Base-by-base conservation (phyloP, 2,329 filamentous ascomycete genomes). In the Alternaria longipes region DNA sequence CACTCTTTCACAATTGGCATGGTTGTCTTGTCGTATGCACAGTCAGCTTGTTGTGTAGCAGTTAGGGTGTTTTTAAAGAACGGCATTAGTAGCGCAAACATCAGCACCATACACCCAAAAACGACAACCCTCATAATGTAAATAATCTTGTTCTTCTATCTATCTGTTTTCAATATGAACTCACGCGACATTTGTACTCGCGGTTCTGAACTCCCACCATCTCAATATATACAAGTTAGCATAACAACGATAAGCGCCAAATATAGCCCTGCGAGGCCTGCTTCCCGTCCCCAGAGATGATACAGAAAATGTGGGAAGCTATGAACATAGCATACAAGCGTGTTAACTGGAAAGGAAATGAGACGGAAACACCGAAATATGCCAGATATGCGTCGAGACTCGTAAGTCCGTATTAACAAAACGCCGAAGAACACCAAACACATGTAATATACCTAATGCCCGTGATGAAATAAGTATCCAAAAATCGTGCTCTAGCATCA, bases 361-460 rank as follows among this genome's bases (percentile, higher is more conserved):
- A 50, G 46, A 60, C 53, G 51, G 42, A 51, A 42, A 26, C 51
- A 52, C 51, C 49, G 52, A 57, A 59, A 59, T 64, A 62, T 55
- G 55, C 61, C 53, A 59, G 58, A 62, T 41, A 58, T 58, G 54
- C 54, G 54, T 58, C 52, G 26, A 55, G 47, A 60, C 58, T 60
- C 58, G 58, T 57, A 11, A 57, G 52, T 52, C 47, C 26, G 8
- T 47, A 41, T 40, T 30, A 32, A 30, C 40, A 54, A 56, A 60
- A 51, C 57, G 50, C 55, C 59, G 38, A 47, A 28, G 20, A 59
- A 60, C 57, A 58, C 60, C 60, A 51, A 34, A 60, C 46, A 44
- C 36, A 44, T 45, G 32, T 44, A 30, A 60, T 53, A 24, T 52
- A 44, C 40, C 47, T 49, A 59, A 40, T 56, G 49, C 54, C 38